These are phyloP conservation scores for Geotrichum siamense DNA, from an alignment of 1,139 yeast species.

Conservation along the genomic window DNA sequence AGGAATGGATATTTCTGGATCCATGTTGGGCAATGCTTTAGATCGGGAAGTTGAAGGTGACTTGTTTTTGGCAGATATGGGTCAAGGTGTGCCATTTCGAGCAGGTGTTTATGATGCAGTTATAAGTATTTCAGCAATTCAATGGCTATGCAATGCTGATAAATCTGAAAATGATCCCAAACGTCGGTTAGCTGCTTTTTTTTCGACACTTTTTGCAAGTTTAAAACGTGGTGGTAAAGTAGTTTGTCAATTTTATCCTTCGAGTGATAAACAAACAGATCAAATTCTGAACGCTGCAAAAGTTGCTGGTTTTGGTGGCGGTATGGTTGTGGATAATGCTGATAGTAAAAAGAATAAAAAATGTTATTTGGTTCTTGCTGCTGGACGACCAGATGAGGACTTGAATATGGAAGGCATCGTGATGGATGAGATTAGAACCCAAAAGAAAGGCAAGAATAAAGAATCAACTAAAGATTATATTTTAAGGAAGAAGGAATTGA, in stretches of 20 bases:
- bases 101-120: slow-evolving; percentile 98
- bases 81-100: slow-evolving; percentile 88
- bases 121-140: slow-evolving; percentile 88
- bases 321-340: slow-evolving; percentile 87
- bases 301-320: slow-evolving; percentile 94
- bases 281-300: slow-evolving; percentile 78
- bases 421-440: slow-evolving; percentile 53
- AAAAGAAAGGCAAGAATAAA: slow-evolving; percentile 46
- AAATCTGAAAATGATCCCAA: slow-evolving; percentile 79
- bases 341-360: slow-evolving; percentile 88
- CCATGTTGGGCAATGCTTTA: slow-evolving; percentile 91
- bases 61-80: slow-evolving; percentile 83
- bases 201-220: slow-evolving; percentile 80
- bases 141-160: slow-evolving; percentile 98
- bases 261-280: slow-evolving; percentile 76
- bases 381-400: slow-evolving; percentile 63
- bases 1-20: slow-evolving; percentile 94
- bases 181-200: slow-evolving; percentile 68
- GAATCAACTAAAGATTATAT: slow-evolving; percentile 71
- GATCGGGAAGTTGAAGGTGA: slow-evolving; percentile 94
- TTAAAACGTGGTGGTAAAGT: slow-evolving; percentile 92
- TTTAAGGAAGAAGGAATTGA: slow-evolving; percentile 83
- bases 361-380: slow-evolving; percentile 81
- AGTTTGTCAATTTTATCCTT: slow-evolving; percentile 94
- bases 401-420: slow-evolving; percentile 73